Evolutionary conservation across 345 rosid genomes (phyloP), one percentile per base, ranked within the genome.

Genomic region (Rhizophora mangle): DNA sequence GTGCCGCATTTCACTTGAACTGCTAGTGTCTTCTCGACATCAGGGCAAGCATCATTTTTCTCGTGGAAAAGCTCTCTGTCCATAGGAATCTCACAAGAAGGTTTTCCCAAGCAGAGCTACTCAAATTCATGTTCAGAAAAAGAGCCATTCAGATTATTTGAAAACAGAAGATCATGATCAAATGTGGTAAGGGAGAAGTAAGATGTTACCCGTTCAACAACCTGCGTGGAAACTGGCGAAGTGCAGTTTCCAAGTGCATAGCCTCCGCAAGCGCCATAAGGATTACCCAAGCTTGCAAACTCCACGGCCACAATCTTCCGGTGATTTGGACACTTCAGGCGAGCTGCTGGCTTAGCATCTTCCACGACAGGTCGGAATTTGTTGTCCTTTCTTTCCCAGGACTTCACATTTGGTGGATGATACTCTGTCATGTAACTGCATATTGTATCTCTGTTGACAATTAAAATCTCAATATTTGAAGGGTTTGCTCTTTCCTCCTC

Each of bases 261-360:
- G 71, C 59, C 57, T 43, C 97, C 96, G 70, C 99, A 95, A 26
- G 73, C 11, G 26, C 99, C 97, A 24, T 13, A 46, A 61, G 99
- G 89, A 69, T 88, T 79, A 27, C 99, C 97, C 32, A 77, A 95
- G 84, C 93, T 87, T 4, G 96, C 96, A 55, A 92, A 95, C 64
- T 95, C 89, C 26, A 95, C 89, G 1, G 76, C 76, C 11, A 71
- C 63, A 22, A 92, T 82, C 78, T 82, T 68, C 78, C 81, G 85
- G 47, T 71, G 36, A 70, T 70, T 60, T 6, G 88, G 73, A 68
- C 99, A 95, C 60, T 43, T 75, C 27, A 92, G 72, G 60, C 76
- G 73, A 39, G 96, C 88, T 43, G 71, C 75, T 22, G 92, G 81
- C 67, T 72, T 79, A 26, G 64, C 86, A 6, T 82, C 75, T 20